Conservation (phyloP, 805 yeast genomes). For the Nakazawaea populi region DNA sequence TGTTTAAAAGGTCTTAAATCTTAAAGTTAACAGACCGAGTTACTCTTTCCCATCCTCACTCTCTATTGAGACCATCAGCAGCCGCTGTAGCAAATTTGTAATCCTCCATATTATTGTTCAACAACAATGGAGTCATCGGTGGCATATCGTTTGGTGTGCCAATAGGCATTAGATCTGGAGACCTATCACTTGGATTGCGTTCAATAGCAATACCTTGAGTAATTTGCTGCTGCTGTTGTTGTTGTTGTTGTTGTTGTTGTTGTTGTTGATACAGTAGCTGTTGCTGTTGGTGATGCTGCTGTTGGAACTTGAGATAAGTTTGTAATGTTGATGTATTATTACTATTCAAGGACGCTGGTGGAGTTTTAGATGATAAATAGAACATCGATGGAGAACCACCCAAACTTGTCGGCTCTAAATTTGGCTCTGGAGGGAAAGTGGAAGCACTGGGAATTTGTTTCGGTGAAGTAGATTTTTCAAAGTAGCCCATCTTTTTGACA, state of each 20-base stretch:
- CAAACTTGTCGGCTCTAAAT: conserved; percentile 41
- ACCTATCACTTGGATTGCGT: conserved; percentile 19
- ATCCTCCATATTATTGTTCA: conserved; percentile 9
- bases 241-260: conserved; percentile 12
- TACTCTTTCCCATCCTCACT: not conserved
- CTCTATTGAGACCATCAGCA: not conserved
- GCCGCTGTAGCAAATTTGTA: conserved; percentile 4
- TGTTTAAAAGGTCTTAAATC: too few relatives aligned
- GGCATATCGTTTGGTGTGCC: conserved; percentile 22
- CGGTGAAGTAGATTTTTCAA: conserved; percentile 6
- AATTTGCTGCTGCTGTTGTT: conserved; percentile 5
- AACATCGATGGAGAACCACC: conserved; percentile 53
- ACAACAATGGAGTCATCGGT: conserved; percentile 29
- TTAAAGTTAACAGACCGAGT: not conserved
- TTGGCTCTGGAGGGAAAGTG: conserved; percentile 10
- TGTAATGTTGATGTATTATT: conserved; percentile 15
- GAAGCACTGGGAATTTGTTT: conserved; percentile 7
- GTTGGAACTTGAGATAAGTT: conserved; percentile 11
- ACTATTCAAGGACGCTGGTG: conserved; percentile 33
- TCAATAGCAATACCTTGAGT: conserved; percentile 13
- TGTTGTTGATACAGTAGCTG: conserved; percentile 9
- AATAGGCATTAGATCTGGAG: conserved; percentile 29
- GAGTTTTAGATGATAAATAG: conserved; percentile 47
- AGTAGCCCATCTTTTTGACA: not conserved
- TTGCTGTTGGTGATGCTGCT: conserved; percentile 14